phyloP scores from a whole-genome alignment of 495 filamentous ascomycete species.

The Terfezia boudieri region DNA sequence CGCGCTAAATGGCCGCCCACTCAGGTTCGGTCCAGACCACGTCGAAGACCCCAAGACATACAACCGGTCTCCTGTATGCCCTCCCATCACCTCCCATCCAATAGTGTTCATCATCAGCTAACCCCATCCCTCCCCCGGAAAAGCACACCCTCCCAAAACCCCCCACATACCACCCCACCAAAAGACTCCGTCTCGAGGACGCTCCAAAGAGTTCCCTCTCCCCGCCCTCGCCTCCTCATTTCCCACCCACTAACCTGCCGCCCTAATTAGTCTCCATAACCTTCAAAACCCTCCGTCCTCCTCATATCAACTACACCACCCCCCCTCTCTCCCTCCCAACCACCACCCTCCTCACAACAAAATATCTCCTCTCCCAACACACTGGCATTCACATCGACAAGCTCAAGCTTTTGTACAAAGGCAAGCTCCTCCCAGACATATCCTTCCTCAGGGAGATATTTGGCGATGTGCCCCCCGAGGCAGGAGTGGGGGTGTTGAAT shows the following conservation, averaged over 20 bases:
- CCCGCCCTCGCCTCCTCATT: constrained; percentile 26
- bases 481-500: constrained; percentile 40
- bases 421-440: constrained; percentile 55
- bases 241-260: constrained; percentile 4
- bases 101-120: not conserved
- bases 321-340: constrained; percentile 35
- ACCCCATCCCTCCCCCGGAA: constrained; percentile 2
- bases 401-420: constrained; percentile 60
- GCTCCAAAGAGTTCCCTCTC: not conserved
- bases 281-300: constrained; percentile 49
- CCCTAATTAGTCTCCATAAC: constrained; percentile 23
- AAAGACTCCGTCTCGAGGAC: constrained; percentile 20
- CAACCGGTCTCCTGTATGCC: constrained; percentile 44
- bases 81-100: not conserved
- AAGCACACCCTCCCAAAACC: constrained; percentile 29
- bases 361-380: constrained; percentile 32
- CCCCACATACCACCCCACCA: constrained; percentile 7
- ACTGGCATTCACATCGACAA: constrained; percentile 37
- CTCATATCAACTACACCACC: constrained; percentile 29
- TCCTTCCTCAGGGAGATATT: constrained; percentile 38
- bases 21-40: constrained; percentile 64
- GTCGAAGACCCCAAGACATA: constrained; percentile 59
- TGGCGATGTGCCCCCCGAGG: constrained; percentile 19
- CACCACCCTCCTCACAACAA: constrained; percentile 53
- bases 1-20: constrained; percentile 47